phyloP scores from a whole-genome alignment of 768 basidiomycete species.

The Mrakia hoshinonis region DNA sequence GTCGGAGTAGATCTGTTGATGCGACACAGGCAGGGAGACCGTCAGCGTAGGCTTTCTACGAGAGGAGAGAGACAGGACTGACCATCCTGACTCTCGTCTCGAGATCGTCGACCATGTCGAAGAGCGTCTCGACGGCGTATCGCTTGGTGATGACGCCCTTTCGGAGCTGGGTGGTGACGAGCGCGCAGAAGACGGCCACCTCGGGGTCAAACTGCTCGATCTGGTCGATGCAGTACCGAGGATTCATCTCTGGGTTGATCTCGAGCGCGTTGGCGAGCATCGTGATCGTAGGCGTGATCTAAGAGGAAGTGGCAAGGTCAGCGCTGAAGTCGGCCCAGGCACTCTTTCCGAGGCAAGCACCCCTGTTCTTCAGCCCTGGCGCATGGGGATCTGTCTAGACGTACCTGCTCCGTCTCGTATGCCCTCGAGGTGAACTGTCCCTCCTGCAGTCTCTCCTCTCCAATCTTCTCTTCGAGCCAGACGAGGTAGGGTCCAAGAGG shows the following conservation, averaged over 20 bases:
- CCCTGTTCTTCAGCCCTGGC: background rate
- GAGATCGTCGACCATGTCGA: background rate
- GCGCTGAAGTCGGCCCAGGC: background rate
- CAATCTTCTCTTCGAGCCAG: background rate
- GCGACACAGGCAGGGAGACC: background rate
- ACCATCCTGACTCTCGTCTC: background rate
- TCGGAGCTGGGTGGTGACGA: background rate
- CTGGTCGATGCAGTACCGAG: background rate
- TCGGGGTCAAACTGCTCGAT: background rate
- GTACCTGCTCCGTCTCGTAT: background rate
- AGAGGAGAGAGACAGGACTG: background rate
- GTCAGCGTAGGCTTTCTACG: background rate
- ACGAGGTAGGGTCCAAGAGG: background rate
- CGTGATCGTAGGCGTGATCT: background rate
- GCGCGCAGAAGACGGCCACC: background rate
- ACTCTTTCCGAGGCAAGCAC: no score
- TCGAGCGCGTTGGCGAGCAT: background rate
- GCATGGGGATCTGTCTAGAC: background rate
- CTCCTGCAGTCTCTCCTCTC: background rate
- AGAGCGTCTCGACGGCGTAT: background rate
- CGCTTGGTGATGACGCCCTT: background rate
- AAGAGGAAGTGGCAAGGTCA: background rate
- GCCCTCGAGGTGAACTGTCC: background rate
- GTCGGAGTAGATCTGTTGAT: background rate
- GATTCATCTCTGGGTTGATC: background rate